Base-by-base conservation (phyloP, 2,329 filamentous ascomycete species). In the Aspergillus latus region DNA sequence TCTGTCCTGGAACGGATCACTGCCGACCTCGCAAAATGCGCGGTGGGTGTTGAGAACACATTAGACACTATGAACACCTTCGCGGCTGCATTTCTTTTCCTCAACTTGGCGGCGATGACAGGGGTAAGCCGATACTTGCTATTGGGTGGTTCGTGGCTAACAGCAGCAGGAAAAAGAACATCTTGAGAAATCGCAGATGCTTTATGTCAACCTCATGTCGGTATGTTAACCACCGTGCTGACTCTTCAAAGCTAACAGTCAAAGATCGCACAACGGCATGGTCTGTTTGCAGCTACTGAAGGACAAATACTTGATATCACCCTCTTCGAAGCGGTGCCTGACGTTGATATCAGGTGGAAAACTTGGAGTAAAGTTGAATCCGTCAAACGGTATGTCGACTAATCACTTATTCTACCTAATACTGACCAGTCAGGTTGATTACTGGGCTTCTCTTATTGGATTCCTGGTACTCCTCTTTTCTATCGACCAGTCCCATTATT, bases 351-450 rank as follows among this genome's bases (percentile, higher is more conserved):
- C 26, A 69, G 74, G 61, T 83, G 80, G 80, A 80, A 78, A 61
- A 76, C 78, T 2, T 83, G 80, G 80, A 74, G 76, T 58, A 77
- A 78, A 48, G 73, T 82, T 6, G 80, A 83, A 65, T 81, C 78
- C 47, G 73, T 72, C 0, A 82, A 82, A 63, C 72, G 79, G 70
- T 70, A 59, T 46, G 62, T 48, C 8, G 10, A 28, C 21, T 9
- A 13, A n/a, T 28, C 16, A 3, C 15, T 2, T 21, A 21, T 8
- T 10, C 36, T 16, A 21, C 39, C 6, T 6, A 3, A 34, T 28
- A 15, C 57, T 66, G 52, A 63, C 48, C 43, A 4, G 28, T 26
- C 26, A 72, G 71, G 32, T 69, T 78, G n/a, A 78, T 80, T n/a
- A 71, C 77, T 13, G 76, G 77, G 4, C 67, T 80, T 15, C 63